Conservation (phyloP, 1,139 yeast species). For the Hyphopichia fennica region DNA sequence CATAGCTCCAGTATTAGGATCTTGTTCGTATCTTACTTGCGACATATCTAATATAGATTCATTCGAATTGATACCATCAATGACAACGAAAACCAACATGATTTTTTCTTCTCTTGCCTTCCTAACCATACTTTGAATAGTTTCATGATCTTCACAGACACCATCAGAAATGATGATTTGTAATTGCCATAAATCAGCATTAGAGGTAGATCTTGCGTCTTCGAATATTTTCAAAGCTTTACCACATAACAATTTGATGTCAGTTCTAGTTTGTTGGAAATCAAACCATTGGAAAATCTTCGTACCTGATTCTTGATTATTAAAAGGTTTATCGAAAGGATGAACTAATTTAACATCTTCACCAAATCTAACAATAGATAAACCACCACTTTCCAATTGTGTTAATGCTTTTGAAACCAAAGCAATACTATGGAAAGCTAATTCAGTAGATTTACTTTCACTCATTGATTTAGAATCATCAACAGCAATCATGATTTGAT, state of each 20-base stretch:
- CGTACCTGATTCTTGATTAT: conserved; percentile 77
- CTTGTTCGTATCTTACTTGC: conserved; percentile 74
- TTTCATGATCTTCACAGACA: conserved; percentile 91
- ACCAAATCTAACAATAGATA: conserved; percentile 90
- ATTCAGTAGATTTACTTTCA: conserved; percentile 83
- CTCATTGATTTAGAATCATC: conserved; percentile 98
- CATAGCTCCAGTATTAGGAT: conserved; percentile 70
- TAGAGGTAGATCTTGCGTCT: conserved; percentile 57
- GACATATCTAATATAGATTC: conserved; percentile 94
- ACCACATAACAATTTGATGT: conserved; percentile 70
- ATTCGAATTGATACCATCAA: conserved; percentile 82
- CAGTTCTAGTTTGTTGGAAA: conserved; percentile 86
- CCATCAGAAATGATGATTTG: conserved; percentile 95
- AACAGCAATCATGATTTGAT: conserved; percentile 95
- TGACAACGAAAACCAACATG: conserved; percentile 92
- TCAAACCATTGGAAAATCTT: conserved; percentile 85
- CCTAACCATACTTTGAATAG: conserved; percentile 79
- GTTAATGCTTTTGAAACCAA: conserved; percentile 92
- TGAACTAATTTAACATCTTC: conserved; percentile 82
- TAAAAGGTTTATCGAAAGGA: conserved; percentile 83
- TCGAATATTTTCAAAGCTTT: conserved; percentile 75
- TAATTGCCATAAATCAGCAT: conserved; percentile 84
- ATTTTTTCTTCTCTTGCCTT: conserved; percentile 89
- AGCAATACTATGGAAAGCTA: conserved; percentile 94
- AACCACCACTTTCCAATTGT: conserved; percentile 91